phyloP scores from a whole-genome alignment of 176 grass and related monocot genomes.

The Thinopyrum elongatum region DNA sequence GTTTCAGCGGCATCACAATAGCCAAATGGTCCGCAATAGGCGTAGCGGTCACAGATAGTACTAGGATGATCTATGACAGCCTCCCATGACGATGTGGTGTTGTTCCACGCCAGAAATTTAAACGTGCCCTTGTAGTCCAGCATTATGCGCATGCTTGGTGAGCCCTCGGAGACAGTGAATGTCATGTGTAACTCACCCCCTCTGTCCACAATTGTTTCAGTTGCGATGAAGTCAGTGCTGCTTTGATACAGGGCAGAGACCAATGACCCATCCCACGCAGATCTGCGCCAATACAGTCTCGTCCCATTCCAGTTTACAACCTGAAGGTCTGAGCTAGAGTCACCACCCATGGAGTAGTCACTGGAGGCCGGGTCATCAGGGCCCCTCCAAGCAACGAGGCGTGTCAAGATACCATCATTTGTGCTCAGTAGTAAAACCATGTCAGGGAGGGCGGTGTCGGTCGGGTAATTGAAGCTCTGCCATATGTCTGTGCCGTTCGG shows the following conservation, averaged over 20 bases:
- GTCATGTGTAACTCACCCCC: not conserved
- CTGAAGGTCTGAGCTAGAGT: conserved; percentile 23
- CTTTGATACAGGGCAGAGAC: not conserved
- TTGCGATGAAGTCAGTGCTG: not conserved
- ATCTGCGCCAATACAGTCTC: conserved; percentile 27
- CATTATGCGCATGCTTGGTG: conserved; percentile 7
- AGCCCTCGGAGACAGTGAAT: conserved; percentile 20
- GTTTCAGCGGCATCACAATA: conserved; percentile 20
- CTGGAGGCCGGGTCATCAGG: conserved; percentile 33
- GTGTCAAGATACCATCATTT: not conserved
- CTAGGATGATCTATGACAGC: not conserved
- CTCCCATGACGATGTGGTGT: not conserved
- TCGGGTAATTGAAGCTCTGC: conserved; percentile 40
- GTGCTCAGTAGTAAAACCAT: conserved; percentile 24
- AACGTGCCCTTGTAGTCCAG: conserved; percentile 28
- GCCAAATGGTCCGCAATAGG: conserved; percentile 19
- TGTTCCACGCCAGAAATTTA: conserved; percentile 8
- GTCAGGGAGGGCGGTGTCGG: conserved; percentile 35
- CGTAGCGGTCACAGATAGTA: conserved; percentile 19
- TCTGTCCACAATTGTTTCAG: not conserved
- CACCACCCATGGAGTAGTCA: conserved; percentile 9
- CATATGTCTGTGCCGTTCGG: conserved; percentile 9
- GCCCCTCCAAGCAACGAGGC: conserved; percentile 39
- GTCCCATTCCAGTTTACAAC: not conserved
- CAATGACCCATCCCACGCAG: conserved; percentile 25